phyloP scores from a whole-genome alignment of 2,329 filamentous ascomycete species.

The Cryphonectria nitschkei region DNA sequence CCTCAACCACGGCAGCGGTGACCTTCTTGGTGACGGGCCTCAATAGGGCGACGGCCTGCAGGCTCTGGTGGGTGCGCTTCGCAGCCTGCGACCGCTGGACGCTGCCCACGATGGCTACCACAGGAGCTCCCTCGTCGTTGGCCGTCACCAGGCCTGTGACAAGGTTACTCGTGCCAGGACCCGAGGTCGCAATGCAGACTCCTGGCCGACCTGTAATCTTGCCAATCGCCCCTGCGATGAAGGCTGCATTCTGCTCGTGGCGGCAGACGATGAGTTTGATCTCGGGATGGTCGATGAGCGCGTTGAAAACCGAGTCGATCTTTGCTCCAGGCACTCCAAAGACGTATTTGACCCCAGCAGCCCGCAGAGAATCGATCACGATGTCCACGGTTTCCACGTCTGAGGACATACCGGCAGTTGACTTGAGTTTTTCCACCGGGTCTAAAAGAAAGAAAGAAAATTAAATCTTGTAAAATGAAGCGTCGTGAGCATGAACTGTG shows the following conservation, averaged over 20 bases:
- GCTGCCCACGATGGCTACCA: slow-evolving; percentile 52
- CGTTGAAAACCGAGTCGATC: slow-evolving; percentile 53
- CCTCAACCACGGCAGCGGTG: slow-evolving; percentile 47
- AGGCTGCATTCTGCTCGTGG: slow-evolving; percentile 54
- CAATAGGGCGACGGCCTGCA: slow-evolving; percentile 49
- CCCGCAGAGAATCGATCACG: slow-evolving; percentile 37
- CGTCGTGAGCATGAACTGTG: neutral
- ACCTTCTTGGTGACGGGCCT: slow-evolving; percentile 48
- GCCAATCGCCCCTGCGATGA: slow-evolving; percentile 52
- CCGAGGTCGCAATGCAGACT: slow-evolving; percentile 51
- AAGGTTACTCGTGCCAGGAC: slow-evolving; percentile 51
- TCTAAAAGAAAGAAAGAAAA: too few species aligned
- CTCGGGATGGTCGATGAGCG: slow-evolving; percentile 48
- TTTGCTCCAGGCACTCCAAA: slow-evolving; percentile 54
- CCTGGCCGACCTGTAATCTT: slow-evolving; percentile 50
- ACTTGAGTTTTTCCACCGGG: neutral
- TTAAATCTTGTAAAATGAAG: neutral
- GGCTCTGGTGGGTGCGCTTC: slow-evolving; percentile 51
- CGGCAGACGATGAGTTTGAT: slow-evolving; percentile 51
- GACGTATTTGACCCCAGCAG: slow-evolving; percentile 48
- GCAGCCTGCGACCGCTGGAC: slow-evolving; percentile 48
- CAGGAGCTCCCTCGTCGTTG: slow-evolving; percentile 51
- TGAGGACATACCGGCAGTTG: slow-evolving; percentile 14
- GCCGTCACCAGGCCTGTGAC: slow-evolving; percentile 51
- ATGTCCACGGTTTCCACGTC: slow-evolving; percentile 36